Percentiles rank a stretch among this genome's conserved stretches.
Evolutionary conservation across 352 stramenopile genomes (phyloP).

Genomic region (Phytophthora colocasiae): DNA sequence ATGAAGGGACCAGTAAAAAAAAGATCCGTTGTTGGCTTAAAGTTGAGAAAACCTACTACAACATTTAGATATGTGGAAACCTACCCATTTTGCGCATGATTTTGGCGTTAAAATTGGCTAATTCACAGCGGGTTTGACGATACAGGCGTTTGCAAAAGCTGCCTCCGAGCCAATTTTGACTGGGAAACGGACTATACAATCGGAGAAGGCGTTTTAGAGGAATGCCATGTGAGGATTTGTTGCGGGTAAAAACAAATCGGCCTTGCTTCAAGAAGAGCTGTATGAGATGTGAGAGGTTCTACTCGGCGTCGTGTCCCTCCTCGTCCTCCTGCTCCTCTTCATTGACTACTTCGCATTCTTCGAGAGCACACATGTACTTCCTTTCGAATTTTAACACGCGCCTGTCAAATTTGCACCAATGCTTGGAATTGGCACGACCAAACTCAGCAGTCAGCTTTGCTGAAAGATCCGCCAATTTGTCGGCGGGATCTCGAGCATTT

Average conservation of each 20-base stretch:
- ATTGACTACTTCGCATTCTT: conserved; percentile 8
- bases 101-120: conserved; percentile 5
- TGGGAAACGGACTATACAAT: too few relatives aligned
- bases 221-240: too few relatives aligned
- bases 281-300: neutral
- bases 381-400: neutral
- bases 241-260: neutral
- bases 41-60: too few relatives aligned
- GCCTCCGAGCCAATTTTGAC: conserved; percentile 1
- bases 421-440: neutral
- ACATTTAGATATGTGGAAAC: conserved; percentile 23
- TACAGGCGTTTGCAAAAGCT: conserved; percentile 6
- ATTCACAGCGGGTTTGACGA: conserved; percentile 3
- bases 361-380: conserved; percentile 6
- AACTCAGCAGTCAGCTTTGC: conserved; percentile 3
- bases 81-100: conserved; percentile 10
- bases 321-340: neutral
- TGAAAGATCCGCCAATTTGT: conserved; percentile 6
- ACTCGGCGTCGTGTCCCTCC: neutral
- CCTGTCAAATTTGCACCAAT: conserved; percentile 11
- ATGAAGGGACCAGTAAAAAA: too few relatives aligned
- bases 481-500: neutral
- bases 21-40: too few relatives aligned
- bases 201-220: neutral
- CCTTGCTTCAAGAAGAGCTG: too few relatives aligned